Percentiles rank a stretch among this genome's conserved stretches.
These are phyloP conservation scores for Eimeria praecox DNA, from an alignment of 169 alveolate species.

Conservation along the genomic window DNA sequence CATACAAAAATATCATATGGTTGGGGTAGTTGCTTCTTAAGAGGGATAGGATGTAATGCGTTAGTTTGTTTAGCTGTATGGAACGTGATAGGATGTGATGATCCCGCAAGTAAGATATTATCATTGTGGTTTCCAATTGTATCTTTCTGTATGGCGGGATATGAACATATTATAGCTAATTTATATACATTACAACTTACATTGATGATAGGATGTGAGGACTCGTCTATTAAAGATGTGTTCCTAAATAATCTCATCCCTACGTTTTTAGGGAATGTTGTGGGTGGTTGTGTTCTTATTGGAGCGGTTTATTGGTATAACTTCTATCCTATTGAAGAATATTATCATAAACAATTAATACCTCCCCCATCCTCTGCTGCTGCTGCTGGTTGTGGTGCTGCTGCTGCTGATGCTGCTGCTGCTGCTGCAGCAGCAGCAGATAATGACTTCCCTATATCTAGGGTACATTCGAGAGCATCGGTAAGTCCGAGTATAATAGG, in stretches of 20 bases:
- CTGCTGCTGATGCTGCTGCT: no score
- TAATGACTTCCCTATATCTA: slow-evolving; percentile 17
- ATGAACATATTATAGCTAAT: slow-evolving; percentile 74
- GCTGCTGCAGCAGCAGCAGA: neutral
- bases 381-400: no score
- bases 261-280: slow-evolving; percentile 57
- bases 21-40: slow-evolving; percentile 26
- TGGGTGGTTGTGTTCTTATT: slow-evolving; percentile 55
- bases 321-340: slow-evolving; percentile 62
- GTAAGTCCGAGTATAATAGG: slow-evolving; percentile 23
- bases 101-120: slow-evolving; percentile 68
- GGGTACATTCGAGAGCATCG: slow-evolving; percentile 39
- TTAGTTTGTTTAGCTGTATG: slow-evolving; percentile 77
- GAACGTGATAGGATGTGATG: slow-evolving; percentile 62
- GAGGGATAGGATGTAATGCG: slow-evolving; percentile 67
- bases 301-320: slow-evolving; percentile 73
- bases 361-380: neutral
- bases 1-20: slow-evolving; percentile 19
- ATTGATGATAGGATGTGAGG: slow-evolving; percentile 36
- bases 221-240: neutral
- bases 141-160: slow-evolving; percentile 63
- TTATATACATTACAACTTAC: slow-evolving; percentile 48
- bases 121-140: slow-evolving; percentile 77
- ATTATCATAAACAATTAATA: neutral
- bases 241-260: slow-evolving; percentile 37